Evolutionary conservation across 2,329 filamentous ascomycete genomes (phyloP), one percentile per base, ranked within the genome.

Genomic region (Daldinia sp.): DNA sequence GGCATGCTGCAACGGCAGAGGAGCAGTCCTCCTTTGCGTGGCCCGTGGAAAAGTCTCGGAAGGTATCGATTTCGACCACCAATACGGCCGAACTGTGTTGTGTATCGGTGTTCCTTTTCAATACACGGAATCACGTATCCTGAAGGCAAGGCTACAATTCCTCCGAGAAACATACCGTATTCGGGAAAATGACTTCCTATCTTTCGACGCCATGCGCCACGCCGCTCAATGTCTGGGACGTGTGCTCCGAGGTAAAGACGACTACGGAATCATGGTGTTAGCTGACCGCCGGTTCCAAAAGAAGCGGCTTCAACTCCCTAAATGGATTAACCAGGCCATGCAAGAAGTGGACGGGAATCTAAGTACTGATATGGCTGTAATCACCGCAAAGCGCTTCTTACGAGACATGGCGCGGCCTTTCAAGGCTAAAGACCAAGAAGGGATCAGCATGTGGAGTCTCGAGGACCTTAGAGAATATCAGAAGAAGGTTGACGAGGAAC

Each of bases 241-340:
- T 75, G 95, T 99, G 41, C 82, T 99, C 65, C 86, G 95, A 71
- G 95, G 95, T 21, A 99, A 99, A 77, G 96, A 99, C 74, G 95
- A 99, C 77, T 99, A 99, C 77, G 95, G 95, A n/a, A 92, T 99
- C 81, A 99, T 99, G 95, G 94, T 99, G 3, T 83, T 99, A 25
- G 95, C 96, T 1, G 95, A 99, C 76, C 89, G 92, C 39, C 88
- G 95, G 15, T 99, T 97, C 77, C 90, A 93, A 75, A 96, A 95
- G 80, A 98, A 98, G 79, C 85, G 93, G 34, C 83, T 78, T 2
- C 96, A 99, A 78, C 82, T 99, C 25, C 95, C 95, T 9, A 97
- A 97, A 75, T 99, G 95, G 95, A 99, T 99, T 73, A 91, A 90
- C 66, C 91, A 96, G 74, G 93, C 91, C 2, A 84, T 99, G 63